These are phyloP conservation scores for Brettanomyces naardenensis DNA, from an alignment of 805 yeast species.

Conservation along the genomic window DNA sequence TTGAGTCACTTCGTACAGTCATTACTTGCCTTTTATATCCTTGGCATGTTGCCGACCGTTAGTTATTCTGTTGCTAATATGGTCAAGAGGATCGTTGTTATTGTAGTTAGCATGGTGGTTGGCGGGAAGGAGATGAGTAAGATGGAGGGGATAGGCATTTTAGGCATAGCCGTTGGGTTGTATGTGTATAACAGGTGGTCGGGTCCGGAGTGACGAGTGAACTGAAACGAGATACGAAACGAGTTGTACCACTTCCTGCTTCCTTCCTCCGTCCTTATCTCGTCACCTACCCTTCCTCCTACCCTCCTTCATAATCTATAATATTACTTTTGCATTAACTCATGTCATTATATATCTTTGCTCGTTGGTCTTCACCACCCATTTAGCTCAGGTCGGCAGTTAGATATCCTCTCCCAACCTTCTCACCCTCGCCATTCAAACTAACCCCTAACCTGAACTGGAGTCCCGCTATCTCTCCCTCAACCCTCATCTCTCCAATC, in stretches of 20 bases:
- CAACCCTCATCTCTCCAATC: slow-evolving; percentile 12
- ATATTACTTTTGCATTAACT: too few species aligned
- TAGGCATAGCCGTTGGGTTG: not conserved
- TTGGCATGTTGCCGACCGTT: slow-evolving; percentile 77
- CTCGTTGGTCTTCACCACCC: too few species aligned
- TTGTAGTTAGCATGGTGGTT: slow-evolving; percentile 66
- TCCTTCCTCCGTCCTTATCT: slow-evolving; percentile 49
- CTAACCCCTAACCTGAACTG: slow-evolving; percentile 27
- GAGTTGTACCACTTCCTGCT: too few species aligned
- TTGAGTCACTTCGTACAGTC: slow-evolving; percentile 74
- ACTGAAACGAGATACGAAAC: too few species aligned
- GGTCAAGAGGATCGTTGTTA: slow-evolving; percentile 82
- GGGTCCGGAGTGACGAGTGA: too few species aligned
- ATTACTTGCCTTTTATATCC: slow-evolving; percentile 68
- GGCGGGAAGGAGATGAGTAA: slow-evolving; percentile 41
- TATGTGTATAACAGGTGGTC: too few species aligned
- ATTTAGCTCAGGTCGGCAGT: too few species aligned
- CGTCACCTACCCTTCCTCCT: too few species aligned
- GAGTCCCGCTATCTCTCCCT: slow-evolving; percentile 21
- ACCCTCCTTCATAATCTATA: too few species aligned
- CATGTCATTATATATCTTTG: too few species aligned
- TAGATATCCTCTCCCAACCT: slow-evolving; percentile 27
- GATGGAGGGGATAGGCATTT: slow-evolving; percentile 25
- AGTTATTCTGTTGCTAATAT: slow-evolving; percentile 81
- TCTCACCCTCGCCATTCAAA: slow-evolving; percentile 27